Base-by-base conservation (phyloP, 176 grass and related monocot genomes). In the Rhynchospora tenuis region DNA sequence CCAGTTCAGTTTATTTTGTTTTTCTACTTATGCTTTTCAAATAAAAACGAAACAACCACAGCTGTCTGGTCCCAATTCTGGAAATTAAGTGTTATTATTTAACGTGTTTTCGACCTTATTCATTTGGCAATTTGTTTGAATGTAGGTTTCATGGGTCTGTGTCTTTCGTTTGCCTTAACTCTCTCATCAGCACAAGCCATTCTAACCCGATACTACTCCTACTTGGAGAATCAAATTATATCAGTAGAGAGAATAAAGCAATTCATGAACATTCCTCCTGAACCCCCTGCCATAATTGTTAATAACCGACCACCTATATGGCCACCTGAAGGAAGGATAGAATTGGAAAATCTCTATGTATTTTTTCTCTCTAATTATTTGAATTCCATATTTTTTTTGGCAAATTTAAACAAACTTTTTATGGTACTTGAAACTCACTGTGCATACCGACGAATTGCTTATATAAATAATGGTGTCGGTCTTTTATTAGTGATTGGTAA, bases 221-320 rank as follows among this genome's bases (percentile, higher is more conserved):
- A 91, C 44, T 83, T 98, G 33, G 95, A 98, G 78, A 98, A 94
- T 61, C 91, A 79, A 46, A 91, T 98, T 38, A 93, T 98, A 57
- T 94, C 95, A 1, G 90, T 98, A 70, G 95, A 93, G 86, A 90
- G 95, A 63, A 91, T 98, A 84, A 91, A 87, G 59, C 92, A 98
- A 83, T 98, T 86, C 72, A 94, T 94, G 90, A 46, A 93, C 67
- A 80, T 94, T 38, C 88, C 89, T 46, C 75, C 84, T 17, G 95
- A 98, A 62, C 95, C 95, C 64, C 89, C 92, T 1, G 84, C 89
- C 52, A 56, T 98, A 23, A 87, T 94, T 73, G 66, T 28, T 60
- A 86, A 91, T 50, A 94, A 62, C 57, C 89, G 86, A 80, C 92
- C 89, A 14, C 82, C 66, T 86, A 81, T 87, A 63, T 98, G 95